Conservation (phyloP, 192 early-diverging fungal species). For the Backusella tuberculispora region DNA sequence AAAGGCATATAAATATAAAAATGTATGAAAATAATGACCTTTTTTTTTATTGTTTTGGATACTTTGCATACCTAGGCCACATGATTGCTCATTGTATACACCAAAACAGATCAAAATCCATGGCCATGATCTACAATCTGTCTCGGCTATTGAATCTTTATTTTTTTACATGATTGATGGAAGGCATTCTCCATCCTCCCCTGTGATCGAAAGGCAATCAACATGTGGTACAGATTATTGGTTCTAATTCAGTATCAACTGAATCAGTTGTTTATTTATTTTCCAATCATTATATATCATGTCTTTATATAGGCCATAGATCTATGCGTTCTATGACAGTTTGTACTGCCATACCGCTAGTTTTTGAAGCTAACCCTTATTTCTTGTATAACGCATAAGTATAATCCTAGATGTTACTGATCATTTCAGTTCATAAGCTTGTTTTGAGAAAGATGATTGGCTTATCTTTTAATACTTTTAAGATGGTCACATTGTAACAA, state of each 20-base stretch:
- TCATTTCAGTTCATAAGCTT: not conserved
- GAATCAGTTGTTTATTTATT: constrained; percentile 9
- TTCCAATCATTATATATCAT: constrained; percentile 13
- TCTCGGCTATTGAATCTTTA: not conserved
- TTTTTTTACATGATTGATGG: not conserved
- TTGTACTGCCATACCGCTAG: not conserved
- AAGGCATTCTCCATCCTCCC: not conserved
- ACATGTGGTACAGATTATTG: constrained; percentile 15
- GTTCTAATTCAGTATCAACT: not conserved
- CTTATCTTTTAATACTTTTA: not conserved
- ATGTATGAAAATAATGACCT: not conserved
- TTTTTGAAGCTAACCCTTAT: not conserved
- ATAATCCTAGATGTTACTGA: not conserved
- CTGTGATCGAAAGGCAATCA: not conserved
- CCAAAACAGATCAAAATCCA: constrained; percentile 11
- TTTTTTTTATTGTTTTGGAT: constrained; percentile 1
- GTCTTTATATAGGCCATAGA: not conserved
- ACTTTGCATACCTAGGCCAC: not conserved
- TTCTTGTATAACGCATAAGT: not conserved
- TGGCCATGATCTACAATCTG: constrained; percentile 8
- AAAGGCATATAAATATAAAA: constrained; percentile 4
- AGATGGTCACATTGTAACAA: not conserved
- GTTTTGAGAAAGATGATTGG: not conserved
- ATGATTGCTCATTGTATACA: not conserved
- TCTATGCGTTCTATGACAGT: not conserved